Base-by-base conservation (phyloP, 352 stramenopile genomes). In the Phytophthora litchii region DNA sequence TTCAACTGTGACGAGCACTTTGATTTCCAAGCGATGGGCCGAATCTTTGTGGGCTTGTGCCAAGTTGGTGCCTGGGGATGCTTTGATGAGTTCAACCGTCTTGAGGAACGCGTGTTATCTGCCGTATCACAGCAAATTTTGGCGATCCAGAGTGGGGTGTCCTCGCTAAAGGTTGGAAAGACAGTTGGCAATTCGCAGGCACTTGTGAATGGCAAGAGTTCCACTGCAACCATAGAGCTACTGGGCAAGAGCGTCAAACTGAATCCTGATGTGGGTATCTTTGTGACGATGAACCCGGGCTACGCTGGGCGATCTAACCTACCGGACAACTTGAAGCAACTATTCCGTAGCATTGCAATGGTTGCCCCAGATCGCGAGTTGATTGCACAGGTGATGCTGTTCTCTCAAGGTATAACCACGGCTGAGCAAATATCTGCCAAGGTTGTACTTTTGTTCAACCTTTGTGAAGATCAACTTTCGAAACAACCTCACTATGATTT, bases 1-100 rank as follows among this genome's bases (percentile, higher is more conserved):
- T 99, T 99, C 83, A 99, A 99, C 76, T 99, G 98, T 83, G 98
- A 99, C 54, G 97, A 99, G 70, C 89, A 97, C 29, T 99, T 99
- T 71, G 98, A 99, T 72, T 99, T 99, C 77, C 95, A 98, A 64
- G 97, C 97, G 3, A 99, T 99, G 96, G 98, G 97, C 25, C 86
- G 97, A 23, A 98, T 99, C 59, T 99, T 99, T 70, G 95, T 98
- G 38, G 98, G 98, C 43, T 84, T 99, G 35, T 99, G 97, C 51
- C 98, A 99, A 89, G 97, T 99, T 38, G 97, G 98, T 45, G 98
- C 97, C 27, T 99, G 98, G 98, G 98, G 97, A 4, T 99, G 98
- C 68, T 99, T 99, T 65, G 98, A 99, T 78, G 98, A 99, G 70
- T 99, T 99, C 74, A 99, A 99, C 76, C 91, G 98, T 51, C 88